Evolutionary conservation across 805 yeast genomes (phyloP).

Genomic region (Starmerella etchellsii): DNA sequence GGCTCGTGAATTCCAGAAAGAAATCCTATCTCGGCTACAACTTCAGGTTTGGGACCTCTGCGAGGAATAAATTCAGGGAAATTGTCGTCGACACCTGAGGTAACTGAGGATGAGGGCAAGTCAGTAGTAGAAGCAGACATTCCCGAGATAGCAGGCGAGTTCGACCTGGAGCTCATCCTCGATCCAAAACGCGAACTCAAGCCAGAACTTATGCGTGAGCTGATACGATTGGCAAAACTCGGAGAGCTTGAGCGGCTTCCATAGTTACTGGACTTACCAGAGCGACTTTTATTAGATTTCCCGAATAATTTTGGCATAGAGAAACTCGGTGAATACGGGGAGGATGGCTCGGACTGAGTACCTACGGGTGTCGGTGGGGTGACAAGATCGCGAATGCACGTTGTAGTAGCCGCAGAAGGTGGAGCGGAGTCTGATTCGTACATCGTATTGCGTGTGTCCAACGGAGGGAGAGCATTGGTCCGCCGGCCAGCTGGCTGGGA

Average conservation of each 20-base stretch:
- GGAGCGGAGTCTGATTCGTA: neutral
- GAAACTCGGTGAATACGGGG: neutral
- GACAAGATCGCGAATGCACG: neutral
- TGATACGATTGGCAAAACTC: conserved; percentile 9
- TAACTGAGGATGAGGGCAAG: neutral
- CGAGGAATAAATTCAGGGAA: conserved; percentile 14
- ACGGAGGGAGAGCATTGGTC: too few species aligned
- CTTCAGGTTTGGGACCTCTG: conserved; percentile 6
- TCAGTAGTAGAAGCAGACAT: neutral
- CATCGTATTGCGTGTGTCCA: too few species aligned
- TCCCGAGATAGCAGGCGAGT: neutral
- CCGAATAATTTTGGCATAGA: neutral
- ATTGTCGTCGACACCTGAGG: conserved; percentile 8
- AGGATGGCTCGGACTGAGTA: neutral
- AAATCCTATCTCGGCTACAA: conserved; percentile 2
- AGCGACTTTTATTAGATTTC: neutral
- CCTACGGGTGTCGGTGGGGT: conserved; percentile 1
- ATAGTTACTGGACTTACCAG: too few species aligned
- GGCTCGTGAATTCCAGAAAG: conserved; percentile 2
- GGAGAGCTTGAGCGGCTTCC: conserved; percentile 3
- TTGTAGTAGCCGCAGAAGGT: neutral
- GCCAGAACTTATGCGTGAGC: conserved; percentile 7
- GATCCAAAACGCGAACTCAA: conserved; percentile 10
- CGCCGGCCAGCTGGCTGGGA: too few species aligned
- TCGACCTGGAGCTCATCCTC: conserved; percentile 4